A percentile compares a stretch with the other conserved stretches of the same genome.
phyloP scores from a whole-genome alignment of 805 yeast genomes.

The Zygosaccharomyces rouxii region DNA sequence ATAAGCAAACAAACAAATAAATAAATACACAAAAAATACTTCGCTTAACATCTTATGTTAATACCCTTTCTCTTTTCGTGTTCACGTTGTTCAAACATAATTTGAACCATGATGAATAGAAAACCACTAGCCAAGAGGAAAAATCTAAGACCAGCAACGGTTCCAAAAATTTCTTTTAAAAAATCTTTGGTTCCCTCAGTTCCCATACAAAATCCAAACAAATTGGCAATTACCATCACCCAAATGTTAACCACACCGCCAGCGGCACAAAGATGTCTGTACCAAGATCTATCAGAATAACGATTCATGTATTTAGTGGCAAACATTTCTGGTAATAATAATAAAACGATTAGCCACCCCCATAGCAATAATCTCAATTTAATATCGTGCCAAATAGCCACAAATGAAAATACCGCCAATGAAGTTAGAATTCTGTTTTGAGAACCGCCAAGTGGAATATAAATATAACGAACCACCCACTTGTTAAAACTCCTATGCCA shows the following conservation, averaged over 20 bases:
- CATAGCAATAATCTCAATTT: slow-evolving; percentile 79
- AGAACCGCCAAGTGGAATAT: slow-evolving; percentile 88
- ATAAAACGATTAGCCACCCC: slow-evolving; percentile 94
- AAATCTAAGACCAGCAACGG: slow-evolving; percentile 62
- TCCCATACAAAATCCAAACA: slow-evolving; percentile 93
- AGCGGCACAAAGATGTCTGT: slow-evolving; percentile 71
- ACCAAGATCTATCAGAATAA: slow-evolving; percentile 56
- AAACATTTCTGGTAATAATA: slow-evolving; percentile 78
- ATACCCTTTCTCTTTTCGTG: slow-evolving; percentile 80
- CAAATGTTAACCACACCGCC: slow-evolving; percentile 91
- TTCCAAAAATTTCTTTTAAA: slow-evolving; percentile 64
- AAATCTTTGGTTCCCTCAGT: slow-evolving; percentile 72
- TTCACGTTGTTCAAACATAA: slow-evolving; percentile 92
- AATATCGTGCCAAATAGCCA: slow-evolving; percentile 98
- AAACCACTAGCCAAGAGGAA: slow-evolving; percentile 56
- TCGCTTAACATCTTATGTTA: slow-evolving; percentile 61
- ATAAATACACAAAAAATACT: too few relatives aligned
- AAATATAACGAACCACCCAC: slow-evolving; percentile 85
- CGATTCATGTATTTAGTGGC: slow-evolving; percentile 45
- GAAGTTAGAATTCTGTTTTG: slow-evolving; percentile 67
- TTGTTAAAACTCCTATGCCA: slow-evolving; percentile 95
- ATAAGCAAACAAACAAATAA: neutral
- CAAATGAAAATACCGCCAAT: slow-evolving; percentile 85
- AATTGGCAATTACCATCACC: slow-evolving; percentile 97
- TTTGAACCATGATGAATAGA: slow-evolving; percentile 80